Evolutionary conservation across 2,329 filamentous ascomycete genomes (phyloP).

Genomic region (Stachybotrys echinatus): DNA sequence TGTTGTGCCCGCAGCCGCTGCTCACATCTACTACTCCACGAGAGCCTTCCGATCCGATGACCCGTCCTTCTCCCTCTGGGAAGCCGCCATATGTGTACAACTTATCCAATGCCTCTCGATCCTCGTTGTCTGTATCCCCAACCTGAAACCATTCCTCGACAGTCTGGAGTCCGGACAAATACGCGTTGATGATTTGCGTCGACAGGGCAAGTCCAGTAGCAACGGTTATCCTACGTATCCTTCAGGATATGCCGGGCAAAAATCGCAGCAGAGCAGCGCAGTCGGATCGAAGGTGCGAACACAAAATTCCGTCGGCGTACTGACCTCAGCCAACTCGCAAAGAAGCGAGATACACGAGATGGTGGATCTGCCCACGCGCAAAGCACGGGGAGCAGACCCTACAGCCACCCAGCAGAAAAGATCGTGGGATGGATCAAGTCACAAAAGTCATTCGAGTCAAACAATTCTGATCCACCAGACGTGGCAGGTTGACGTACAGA

Average conservation of each 20-base stretch:
- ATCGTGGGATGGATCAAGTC: conserved; percentile 12
- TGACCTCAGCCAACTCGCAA: conserved; percentile 4
- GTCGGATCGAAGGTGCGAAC: conserved; percentile 8
- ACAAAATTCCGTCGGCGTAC: neutral
- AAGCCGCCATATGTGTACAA: conserved; percentile 14
- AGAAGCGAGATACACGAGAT: conserved; percentile 11
- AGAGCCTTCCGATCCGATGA: conserved; percentile 14
- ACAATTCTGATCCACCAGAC: conserved; percentile 21
- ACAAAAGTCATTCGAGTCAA: conserved; percentile 18
- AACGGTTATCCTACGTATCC: conserved; percentile 14
- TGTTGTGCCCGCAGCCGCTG: conserved; percentile 19
- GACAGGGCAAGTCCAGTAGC: conserved; percentile 18
- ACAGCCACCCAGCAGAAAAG: conserved; percentile 2
- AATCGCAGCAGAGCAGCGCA: conserved; percentile 10
- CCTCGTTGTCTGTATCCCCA: conserved; percentile 19
- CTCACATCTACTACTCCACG: conserved; percentile 18
- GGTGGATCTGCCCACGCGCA: conserved; percentile 6
- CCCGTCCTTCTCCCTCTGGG: conserved; percentile 16
- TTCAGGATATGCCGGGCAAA: conserved; percentile 11
- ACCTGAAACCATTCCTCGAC: conserved; percentile 23
- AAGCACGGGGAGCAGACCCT: neutral
- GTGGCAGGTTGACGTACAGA: conserved; percentile 21
- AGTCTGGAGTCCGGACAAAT: conserved; percentile 21
- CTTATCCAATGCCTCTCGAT: conserved; percentile 21
- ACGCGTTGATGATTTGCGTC: conserved; percentile 19